Conservation (phyloP, 148 eudicot species). For the Arctostaphylos glauca region DNA sequence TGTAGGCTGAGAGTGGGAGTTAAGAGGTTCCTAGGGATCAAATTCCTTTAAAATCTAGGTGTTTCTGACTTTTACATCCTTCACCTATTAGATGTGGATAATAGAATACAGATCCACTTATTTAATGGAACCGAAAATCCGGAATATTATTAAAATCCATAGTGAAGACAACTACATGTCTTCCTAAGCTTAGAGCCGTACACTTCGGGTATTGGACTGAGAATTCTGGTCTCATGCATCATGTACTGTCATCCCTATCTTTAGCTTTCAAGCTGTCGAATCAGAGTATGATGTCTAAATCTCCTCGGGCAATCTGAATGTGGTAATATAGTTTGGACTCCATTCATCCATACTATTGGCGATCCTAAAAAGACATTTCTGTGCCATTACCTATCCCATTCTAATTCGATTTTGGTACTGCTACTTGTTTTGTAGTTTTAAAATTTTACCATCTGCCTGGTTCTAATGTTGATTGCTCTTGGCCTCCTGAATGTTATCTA, state of each 20-base stretch:
- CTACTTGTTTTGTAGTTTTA: background rate
- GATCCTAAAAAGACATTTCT: background rate
- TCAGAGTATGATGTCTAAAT: background rate
- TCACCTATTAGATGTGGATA: background rate
- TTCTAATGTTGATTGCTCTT: background rate
- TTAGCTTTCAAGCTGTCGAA: background rate
- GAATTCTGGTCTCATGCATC: background rate
- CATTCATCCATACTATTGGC: background rate
- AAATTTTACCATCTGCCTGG: background rate
- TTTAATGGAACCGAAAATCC: background rate
- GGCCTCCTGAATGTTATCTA: slow-evolving; percentile 19
- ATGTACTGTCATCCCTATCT: background rate
- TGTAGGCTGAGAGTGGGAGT: background rate
- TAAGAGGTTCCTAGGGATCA: background rate
- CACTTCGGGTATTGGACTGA: background rate
- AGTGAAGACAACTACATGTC: background rate
- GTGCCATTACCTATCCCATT: background rate
- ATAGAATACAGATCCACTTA: too few relatives aligned
- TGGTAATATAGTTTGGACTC: background rate
- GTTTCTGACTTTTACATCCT: background rate
- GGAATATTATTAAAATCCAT: background rate
- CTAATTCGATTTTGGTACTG: background rate
- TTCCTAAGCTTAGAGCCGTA: background rate
- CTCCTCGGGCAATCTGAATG: background rate
- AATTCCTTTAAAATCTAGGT: background rate